A percentile compares a stretch with the other conserved stretches of the same genome.
These are phyloP conservation scores for Astrothelium macrocarpum DNA, from an alignment of 495 filamentous ascomycete species.

Conservation along the genomic window DNA sequence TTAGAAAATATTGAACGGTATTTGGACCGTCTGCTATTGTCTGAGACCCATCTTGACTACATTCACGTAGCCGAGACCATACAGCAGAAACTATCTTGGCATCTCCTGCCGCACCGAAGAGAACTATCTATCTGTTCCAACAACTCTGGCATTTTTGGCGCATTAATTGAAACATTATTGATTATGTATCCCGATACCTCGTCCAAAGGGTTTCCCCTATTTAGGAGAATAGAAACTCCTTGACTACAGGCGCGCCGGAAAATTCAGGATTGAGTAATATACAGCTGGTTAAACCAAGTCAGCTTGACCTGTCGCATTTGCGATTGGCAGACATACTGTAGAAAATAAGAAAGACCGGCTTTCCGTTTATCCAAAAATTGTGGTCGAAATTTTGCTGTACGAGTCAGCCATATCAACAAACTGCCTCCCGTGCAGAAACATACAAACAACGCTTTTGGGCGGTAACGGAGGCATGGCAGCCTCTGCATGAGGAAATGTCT, in stretches of 20 bases:
- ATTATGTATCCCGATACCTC: background rate
- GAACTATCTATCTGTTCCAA: background rate
- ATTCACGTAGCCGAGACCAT: background rate
- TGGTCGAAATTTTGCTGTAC: conserved; percentile 53
- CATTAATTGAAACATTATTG: background rate
- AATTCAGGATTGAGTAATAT: conserved; percentile 27
- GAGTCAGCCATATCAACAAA: background rate
- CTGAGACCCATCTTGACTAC: background rate
- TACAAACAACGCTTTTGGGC: conserved; percentile 62
- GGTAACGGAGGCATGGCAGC: conserved; percentile 57
- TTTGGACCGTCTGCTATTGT: background rate
- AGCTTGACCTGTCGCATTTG: conserved; percentile 6
- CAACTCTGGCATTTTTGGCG: background rate
- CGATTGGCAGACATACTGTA: conserved; percentile 47
- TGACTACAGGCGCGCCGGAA: conserved; percentile 22
- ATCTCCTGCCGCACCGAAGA: background rate
- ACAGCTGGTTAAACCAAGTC: conserved; percentile 14
- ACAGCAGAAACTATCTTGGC: background rate
- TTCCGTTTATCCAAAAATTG: conserved; percentile 58
- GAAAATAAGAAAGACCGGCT: conserved; percentile 57
- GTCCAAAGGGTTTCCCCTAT: background rate
- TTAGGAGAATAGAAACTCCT: conserved; percentile 26
- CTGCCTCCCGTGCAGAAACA: conserved; percentile 21
- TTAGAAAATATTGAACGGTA: too few species aligned
- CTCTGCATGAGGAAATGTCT: conserved; percentile 56